phyloP scores from a whole-genome alignment of 768 basidiomycete species.

The Mycena maculata region DNA sequence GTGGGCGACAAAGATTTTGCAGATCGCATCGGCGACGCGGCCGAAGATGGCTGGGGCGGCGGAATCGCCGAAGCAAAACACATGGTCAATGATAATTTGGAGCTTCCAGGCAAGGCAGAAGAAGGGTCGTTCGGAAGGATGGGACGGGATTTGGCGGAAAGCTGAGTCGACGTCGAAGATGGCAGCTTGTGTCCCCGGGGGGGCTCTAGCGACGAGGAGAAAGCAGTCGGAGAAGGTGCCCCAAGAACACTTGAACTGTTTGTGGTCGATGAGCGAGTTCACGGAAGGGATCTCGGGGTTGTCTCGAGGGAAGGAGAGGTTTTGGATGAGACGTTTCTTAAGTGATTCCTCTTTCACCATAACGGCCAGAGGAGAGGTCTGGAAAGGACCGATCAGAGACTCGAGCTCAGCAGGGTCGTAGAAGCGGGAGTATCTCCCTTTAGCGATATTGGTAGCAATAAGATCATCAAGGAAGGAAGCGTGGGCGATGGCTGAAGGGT shows the following conservation, averaged over 20 bases:
- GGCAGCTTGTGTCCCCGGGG: conserved; percentile 4
- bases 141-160: background rate
- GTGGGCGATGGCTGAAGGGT: conserved; percentile 4
- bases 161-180: conserved; percentile 4
- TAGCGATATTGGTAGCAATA: background rate
- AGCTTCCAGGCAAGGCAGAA: background rate
- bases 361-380: background rate
- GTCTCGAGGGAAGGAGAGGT: conserved; percentile 33
- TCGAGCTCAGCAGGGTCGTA: background rate
- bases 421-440: background rate
- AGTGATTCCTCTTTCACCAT: background rate
- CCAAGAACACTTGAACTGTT: conserved; percentile 22
- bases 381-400: background rate
- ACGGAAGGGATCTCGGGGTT: conserved; percentile 19
- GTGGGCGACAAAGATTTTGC: background rate
- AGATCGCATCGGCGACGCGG: background rate
- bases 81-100: background rate
- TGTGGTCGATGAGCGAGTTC: conserved; percentile 15
- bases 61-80: background rate
- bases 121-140: background rate
- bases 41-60: background rate
- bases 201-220: conserved; percentile 17
- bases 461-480: background rate
- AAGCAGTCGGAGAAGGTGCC: conserved; percentile 28
- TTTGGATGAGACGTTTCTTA: conserved; percentile 27